These are phyloP conservation scores for Casuarina equisetifolia DNA, from an alignment of 306 rosid genomes.

Conservation along the genomic window DNA sequence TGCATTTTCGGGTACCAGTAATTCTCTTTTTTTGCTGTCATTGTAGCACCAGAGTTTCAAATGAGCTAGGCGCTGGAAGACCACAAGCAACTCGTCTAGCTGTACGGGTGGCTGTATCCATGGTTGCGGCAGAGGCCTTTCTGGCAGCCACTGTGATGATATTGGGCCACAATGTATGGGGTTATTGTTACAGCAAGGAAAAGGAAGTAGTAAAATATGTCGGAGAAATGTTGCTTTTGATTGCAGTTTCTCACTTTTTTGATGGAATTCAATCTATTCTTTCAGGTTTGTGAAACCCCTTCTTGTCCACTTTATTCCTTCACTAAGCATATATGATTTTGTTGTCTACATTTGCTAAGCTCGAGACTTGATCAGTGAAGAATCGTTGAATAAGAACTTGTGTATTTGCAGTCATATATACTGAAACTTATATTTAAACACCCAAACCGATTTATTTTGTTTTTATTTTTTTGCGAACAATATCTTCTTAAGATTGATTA, in stretches of 20 bases:
- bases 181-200: conserved; percentile 45
- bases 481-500: too few species aligned
- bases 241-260: conserved; percentile 41
- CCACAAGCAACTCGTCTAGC: conserved; percentile 32
- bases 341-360: too few species aligned
- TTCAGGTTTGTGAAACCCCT: conserved; percentile 28
- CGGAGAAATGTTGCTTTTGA: conserved; percentile 34
- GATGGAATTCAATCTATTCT: conserved; percentile 48
- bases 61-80: conserved; percentile 45
- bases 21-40: not conserved
- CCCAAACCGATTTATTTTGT: too few species aligned
- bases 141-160: conserved; percentile 26
- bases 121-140: conserved; percentile 34
- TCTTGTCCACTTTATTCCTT: not conserved
- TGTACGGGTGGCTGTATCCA: conserved; percentile 25
- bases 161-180: conserved; percentile 42
- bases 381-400: not conserved
- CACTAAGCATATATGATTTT: too few species aligned
- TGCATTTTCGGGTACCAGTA: not conserved
- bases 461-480: too few species aligned
- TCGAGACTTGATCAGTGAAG: not conserved
- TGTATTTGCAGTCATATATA: too few species aligned
- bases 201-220: conserved; percentile 35
- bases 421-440: too few species aligned
- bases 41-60: conserved; percentile 46